Evolutionary conservation across 75 land plant genomes (phyloP).

Genomic region (Chamaecyparis obtusa): DNA sequence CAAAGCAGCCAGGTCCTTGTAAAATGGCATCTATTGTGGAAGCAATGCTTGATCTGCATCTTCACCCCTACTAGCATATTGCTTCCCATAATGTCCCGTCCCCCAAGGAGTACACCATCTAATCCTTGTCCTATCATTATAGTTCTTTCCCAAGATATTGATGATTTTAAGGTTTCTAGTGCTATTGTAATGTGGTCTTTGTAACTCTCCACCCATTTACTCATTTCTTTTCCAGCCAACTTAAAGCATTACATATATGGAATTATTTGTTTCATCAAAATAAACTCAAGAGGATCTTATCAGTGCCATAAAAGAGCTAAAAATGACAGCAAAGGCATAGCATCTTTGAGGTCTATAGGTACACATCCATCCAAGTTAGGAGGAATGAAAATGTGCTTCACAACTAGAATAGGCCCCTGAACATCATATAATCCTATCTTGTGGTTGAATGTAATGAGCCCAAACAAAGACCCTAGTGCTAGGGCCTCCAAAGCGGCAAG

Average conservation of each 20-base stretch:
- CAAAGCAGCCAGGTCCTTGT: conserved; percentile 89
- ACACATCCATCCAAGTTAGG: too few species aligned
- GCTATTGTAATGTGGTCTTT: conserved; percentile 93
- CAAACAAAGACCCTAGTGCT: too few species aligned
- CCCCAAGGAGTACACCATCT: conserved; percentile 90
- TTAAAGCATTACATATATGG: conserved; percentile 6
- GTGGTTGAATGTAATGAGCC: too few species aligned
- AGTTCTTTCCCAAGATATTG: conserved; percentile 96
- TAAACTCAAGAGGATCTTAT: neutral
- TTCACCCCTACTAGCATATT: conserved; percentile 97
- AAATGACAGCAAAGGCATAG: conserved; percentile 35
- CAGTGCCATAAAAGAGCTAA: conserved; percentile 76
- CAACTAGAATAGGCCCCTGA: too few species aligned
- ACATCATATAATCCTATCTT: too few species aligned
- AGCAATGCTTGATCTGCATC: conserved; percentile 97
- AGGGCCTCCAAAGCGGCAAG: too few species aligned
- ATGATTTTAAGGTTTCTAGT: conserved; percentile 89
- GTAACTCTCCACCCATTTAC: conserved; percentile 67
- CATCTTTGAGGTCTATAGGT: too few species aligned
- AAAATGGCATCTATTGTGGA: conserved; percentile 97
- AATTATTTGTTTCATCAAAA: neutral
- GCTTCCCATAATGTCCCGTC: conserved; percentile 97
- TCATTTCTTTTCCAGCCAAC: neutral
- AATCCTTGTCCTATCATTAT: conserved; percentile 84
- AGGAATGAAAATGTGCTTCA: too few species aligned